phyloP scores from a whole-genome alignment of 441 rosid species.

The Pelargonium australe region DNA sequence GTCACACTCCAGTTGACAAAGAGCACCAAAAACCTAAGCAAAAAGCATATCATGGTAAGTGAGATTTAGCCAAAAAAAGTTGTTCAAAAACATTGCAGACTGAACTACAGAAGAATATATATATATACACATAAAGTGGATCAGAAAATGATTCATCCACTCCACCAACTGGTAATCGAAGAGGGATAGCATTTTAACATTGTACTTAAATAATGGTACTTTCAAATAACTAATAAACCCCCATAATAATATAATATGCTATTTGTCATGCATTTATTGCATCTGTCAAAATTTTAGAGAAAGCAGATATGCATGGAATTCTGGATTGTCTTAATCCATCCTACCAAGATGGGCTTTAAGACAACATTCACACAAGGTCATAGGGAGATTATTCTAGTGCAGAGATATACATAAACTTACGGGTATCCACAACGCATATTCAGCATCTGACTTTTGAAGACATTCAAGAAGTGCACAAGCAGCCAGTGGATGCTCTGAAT shows the following conservation, averaged over 20 bases:
- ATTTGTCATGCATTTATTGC: too few relatives aligned
- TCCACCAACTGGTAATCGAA: neutral
- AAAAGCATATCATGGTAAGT: slow-evolving; percentile 13
- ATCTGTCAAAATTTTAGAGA: too few relatives aligned
- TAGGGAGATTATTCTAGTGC: neutral
- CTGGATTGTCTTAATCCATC: neutral
- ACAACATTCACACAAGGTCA: neutral
- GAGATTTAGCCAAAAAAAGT: neutral
- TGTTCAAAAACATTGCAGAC: neutral
- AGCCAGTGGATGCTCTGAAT: slow-evolving; percentile 86
- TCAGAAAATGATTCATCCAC: neutral
- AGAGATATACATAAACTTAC: slow-evolving; percentile 40
- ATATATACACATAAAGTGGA: neutral
- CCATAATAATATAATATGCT: neutral
- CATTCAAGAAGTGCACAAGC: slow-evolving; percentile 85
- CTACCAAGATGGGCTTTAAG: neutral
- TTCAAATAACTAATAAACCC: neutral
- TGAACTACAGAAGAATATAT: too few relatives aligned
- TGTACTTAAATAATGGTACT: neutral
- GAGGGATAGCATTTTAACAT: neutral
- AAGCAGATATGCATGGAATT: neutral
- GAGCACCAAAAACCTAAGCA: slow-evolving; percentile 78
- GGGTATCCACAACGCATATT: slow-evolving; percentile 68
- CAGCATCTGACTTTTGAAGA: slow-evolving; percentile 82
- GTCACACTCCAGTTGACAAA: slow-evolving; percentile 81